A percentile compares a stretch with the other conserved stretches of the same genome.
Conservation (phyloP, 352 stramenopile species). For the Globisporangium nagaii region DNA sequence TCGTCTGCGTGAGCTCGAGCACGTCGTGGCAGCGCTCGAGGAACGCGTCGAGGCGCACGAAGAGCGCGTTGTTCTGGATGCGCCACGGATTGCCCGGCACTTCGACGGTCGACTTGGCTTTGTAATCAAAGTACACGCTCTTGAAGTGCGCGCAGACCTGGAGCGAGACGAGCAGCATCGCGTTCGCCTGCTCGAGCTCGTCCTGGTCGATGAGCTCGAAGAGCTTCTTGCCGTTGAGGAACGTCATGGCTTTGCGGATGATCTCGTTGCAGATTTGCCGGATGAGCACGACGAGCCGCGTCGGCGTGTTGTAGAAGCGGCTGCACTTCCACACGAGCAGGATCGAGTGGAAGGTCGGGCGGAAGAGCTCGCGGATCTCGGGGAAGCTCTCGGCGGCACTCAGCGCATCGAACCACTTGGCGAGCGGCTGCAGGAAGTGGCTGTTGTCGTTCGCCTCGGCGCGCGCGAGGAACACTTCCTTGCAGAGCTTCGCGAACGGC, state of each 20-base stretch:
- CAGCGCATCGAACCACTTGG: slow-evolving; percentile 53
- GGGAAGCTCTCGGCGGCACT: slow-evolving; percentile 31
- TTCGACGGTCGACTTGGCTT: slow-evolving; percentile 73
- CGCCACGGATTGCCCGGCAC: slow-evolving; percentile 86
- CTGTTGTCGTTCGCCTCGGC: slow-evolving; percentile 86
- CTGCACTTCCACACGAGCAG: slow-evolving; percentile 90
- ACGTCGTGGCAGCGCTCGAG: slow-evolving; percentile 91
- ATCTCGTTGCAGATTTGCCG: slow-evolving; percentile 89
- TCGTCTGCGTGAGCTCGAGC: slow-evolving; percentile 86
- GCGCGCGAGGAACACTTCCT: slow-evolving; percentile 86
- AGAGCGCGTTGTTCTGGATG: slow-evolving; percentile 90
- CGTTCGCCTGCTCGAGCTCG: slow-evolving; percentile 62
- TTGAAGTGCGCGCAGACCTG: slow-evolving; percentile 88
- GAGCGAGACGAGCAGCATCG: slow-evolving; percentile 66
- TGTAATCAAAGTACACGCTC: slow-evolving; percentile 91
- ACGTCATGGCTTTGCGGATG: slow-evolving; percentile 66
- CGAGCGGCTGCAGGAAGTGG: slow-evolving; percentile 78
- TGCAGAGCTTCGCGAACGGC: slow-evolving; percentile 90
- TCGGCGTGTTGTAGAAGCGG: slow-evolving; percentile 89
- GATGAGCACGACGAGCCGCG: slow-evolving; percentile 83
- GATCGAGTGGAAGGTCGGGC: slow-evolving; percentile 83
- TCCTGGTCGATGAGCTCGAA: slow-evolving; percentile 81
- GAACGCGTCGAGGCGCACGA: slow-evolving; percentile 87
- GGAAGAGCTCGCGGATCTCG: slow-evolving; percentile 68
- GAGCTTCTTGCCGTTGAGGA: slow-evolving; percentile 67